Evolutionary conservation across 768 basidiomycete genomes (phyloP).

Genomic region (Piloderma croceum): DNA sequence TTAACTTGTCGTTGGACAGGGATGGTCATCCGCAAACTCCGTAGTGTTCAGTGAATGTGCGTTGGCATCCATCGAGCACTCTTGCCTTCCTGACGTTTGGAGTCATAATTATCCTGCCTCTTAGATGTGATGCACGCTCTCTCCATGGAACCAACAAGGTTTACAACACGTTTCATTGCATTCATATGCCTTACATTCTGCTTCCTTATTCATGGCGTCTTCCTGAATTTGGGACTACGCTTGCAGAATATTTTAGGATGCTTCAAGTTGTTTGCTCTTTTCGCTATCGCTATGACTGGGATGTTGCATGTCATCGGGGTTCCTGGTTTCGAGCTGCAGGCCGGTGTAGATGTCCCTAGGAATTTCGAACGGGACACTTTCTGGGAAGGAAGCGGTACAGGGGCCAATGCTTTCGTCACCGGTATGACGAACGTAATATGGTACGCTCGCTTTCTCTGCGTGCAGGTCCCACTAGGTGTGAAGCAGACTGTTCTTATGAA

Average conservation of each 20-base stretch:
- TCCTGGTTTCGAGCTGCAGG: conserved; percentile 43
- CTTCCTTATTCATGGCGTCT: conserved; percentile 50
- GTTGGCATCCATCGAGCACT: conserved; percentile 5
- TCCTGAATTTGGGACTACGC: conserved; percentile 49
- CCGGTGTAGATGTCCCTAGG: conserved; percentile 46
- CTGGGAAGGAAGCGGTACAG: conserved; percentile 57
- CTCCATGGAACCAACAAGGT: conserved; percentile 37
- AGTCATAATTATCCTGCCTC: background rate
- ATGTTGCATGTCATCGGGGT: conserved; percentile 44
- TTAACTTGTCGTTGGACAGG: conserved; percentile 29
- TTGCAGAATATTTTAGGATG: conserved; percentile 60
- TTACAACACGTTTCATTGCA: conserved; percentile 47
- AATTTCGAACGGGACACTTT: conserved; percentile 57
- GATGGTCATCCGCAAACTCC: conserved; percentile 51
- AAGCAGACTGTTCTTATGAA: conserved; percentile 1
- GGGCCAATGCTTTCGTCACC: conserved; percentile 53
- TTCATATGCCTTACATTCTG: conserved; percentile 52
- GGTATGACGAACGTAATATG: conserved; percentile 70
- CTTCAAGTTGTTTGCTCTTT: conserved; percentile 55
- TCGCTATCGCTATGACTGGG: conserved; percentile 48
- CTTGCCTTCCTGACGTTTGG: background rate
- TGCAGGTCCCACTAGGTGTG: background rate
- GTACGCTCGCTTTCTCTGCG: conserved; percentile 38
- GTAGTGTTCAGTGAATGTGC: conserved; percentile 72
- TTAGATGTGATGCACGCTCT: conserved; percentile 58